Evolutionary conservation across 306 rosid genomes (phyloP).

Genomic region (Dicorynia guianensis): DNA sequence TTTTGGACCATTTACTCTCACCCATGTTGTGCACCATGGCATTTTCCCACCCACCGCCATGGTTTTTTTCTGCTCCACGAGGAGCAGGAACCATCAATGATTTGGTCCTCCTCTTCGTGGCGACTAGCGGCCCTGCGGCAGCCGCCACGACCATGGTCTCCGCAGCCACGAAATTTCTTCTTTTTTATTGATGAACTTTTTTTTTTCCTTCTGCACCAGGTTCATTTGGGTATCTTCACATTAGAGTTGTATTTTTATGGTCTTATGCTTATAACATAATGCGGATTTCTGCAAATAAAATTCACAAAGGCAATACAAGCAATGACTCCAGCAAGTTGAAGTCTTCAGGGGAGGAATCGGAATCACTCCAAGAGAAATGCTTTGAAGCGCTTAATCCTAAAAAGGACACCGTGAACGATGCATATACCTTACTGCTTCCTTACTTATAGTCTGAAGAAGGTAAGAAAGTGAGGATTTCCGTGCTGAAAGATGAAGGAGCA

Average conservation of each 20-base stretch:
- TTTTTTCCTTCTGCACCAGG: constrained; percentile 13
- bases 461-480: no score
- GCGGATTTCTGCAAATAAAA: constrained; percentile 58
- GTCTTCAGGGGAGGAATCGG: constrained; percentile 40
- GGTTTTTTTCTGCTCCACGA: no score
- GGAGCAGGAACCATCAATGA: no score
- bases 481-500: no score
- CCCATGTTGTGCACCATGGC: no score
- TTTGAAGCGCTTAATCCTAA: constrained; percentile 45
- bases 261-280: constrained; percentile 82
- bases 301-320: constrained; percentile 10
- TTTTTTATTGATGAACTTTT: no score
- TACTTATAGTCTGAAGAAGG: constrained; percentile 38
- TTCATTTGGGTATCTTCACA: constrained; percentile 51
- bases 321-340: constrained; percentile 31
- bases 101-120: no score
- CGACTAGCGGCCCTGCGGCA: no score
- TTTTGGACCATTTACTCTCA: no score
- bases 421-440: constrained; percentile 46
- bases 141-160: no score
- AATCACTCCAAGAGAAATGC: constrained; percentile 32
- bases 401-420: constrained; percentile 42
- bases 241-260: constrained; percentile 77
- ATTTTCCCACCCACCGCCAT: no score
- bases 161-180: no score